Conservation (phyloP, 768 basidiomycete genomes). For the Lentinula aciculospora region DNA sequence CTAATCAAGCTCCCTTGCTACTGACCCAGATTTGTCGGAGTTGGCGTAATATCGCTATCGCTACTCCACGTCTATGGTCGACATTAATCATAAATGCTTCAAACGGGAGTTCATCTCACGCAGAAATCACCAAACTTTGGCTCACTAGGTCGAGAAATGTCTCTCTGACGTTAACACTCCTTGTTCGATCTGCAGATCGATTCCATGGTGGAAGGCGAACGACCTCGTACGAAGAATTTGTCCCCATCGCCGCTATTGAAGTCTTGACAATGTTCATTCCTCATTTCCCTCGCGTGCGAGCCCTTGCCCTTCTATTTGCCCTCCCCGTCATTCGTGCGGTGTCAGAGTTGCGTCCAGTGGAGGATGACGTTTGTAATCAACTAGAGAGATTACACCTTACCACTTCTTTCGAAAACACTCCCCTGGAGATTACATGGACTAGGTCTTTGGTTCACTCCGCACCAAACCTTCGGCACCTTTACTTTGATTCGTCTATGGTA, state of each 20-base stretch:
- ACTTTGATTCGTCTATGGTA: not conserved
- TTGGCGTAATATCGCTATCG: conserved; percentile 35
- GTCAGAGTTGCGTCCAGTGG: not conserved
- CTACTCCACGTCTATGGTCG: conserved; percentile 33
- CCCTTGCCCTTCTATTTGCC: not conserved
- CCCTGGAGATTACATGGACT: not conserved
- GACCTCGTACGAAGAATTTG: not conserved
- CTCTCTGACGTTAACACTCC: not conserved
- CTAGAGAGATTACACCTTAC: not conserved
- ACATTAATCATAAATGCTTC: not conserved
- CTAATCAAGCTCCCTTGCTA: conserved; percentile 24
- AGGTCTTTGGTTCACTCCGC: not conserved
- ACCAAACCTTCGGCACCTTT: not conserved
- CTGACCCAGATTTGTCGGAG: conserved; percentile 34
- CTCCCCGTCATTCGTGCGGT: not conserved
- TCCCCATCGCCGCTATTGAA: not conserved
- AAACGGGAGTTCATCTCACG: not conserved
- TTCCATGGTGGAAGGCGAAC: not conserved
- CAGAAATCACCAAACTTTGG: not conserved
- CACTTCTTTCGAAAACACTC: not conserved
- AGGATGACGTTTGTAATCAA: not conserved
- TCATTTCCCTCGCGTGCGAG: not conserved
- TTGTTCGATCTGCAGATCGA: not conserved
- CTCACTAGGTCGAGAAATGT: not conserved
- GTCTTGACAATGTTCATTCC: not conserved